Evolutionary conservation across 352 stramenopile species (phyloP), one percentile per base, ranked within the genome.

Genomic region (Globisporangium takayamanum): DNA sequence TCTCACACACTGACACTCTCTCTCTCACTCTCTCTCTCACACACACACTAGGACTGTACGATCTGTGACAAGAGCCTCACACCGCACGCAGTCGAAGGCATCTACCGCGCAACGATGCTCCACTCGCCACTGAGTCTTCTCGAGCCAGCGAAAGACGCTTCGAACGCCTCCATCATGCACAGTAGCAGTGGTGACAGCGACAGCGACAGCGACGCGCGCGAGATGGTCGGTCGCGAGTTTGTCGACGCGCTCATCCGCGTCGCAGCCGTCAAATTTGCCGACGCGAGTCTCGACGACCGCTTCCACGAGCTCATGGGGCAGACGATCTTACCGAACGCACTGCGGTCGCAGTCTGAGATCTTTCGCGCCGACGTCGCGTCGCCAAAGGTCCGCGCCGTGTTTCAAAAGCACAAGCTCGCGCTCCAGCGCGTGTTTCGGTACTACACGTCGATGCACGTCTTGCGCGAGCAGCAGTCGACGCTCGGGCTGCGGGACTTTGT

Each of bases 341-440:
- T 89, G 61, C 77, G 79, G 16, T 88, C 80, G 14, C 83, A 93
- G 46, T 72, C 71, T 10, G 80, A 91, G 50, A 74, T 89, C 26
- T 93, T 93, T 57, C 80, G 83, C 48, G 78, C 76, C 36, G 74
- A 87, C 52, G 75, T 89, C n/a, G 75, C 75, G 26, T 73, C 77
- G 22, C 70, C 76, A 15, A 88, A 90, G 46, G 72, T 93, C 26
- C 78, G 76, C 2, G 79, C 79, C 7, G 78, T 93, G 5, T 91
- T 88, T 59, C 76, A 89, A 45, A 73, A 79, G 33, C 74, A 89
- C 71, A 93, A 93, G 53, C 63, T 60, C 16, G 56, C 66, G 18
- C 74, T 93, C 20, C 84, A 91, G 58, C 68, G 73, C n/a, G 65
- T 90, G 30, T 93, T 93, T 51, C 77, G 79, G 8, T 93, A 93